These are phyloP conservation scores for Cryptosporidium sp. DNA, from an alignment of 169 alveolate genomes.

Conservation along the genomic window DNA sequence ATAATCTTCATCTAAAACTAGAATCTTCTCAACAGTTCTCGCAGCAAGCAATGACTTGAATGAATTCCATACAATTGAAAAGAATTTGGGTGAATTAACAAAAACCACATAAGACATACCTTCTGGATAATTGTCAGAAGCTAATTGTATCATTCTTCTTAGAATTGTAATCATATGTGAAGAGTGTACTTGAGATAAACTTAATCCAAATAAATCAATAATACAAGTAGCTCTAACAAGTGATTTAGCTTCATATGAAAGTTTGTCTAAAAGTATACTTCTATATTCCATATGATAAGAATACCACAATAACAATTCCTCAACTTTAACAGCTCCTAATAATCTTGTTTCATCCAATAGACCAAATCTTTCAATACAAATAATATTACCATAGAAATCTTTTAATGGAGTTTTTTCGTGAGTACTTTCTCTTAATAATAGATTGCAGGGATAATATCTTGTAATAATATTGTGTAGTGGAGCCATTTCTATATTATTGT, in stretches of 20 bases:
- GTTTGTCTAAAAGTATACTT: constrained; percentile 50
- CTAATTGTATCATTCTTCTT: constrained; percentile 67
- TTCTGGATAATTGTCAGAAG: constrained; percentile 75
- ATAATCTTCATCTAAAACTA: constrained; percentile 69
- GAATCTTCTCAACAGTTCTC: constrained; percentile 72
- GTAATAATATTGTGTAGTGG: constrained; percentile 56
- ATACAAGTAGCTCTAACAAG: constrained; percentile 68
- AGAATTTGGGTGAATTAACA: constrained; percentile 67
- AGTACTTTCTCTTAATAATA: constrained; percentile 48
- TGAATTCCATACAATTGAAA: constrained; percentile 75
- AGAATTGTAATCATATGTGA: constrained; percentile 65
- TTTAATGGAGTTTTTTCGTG: constrained; percentile 52
- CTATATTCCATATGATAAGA: constrained; percentile 73
- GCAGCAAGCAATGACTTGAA: constrained; percentile 68
- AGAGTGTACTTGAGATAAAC: constrained; percentile 71
- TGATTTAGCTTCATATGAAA: constrained; percentile 49
- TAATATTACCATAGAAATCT: constrained; percentile 53
- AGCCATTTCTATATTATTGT: constrained; percentile 73
- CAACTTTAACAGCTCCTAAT: constrained; percentile 74
- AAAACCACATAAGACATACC: constrained; percentile 73
- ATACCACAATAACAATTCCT: constrained; percentile 64
- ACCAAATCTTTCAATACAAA: constrained; percentile 73
- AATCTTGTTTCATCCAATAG: constrained; percentile 69
- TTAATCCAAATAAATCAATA: constrained; percentile 57
- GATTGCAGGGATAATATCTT: constrained; percentile 65